phyloP scores from a whole-genome alignment of 177 flowering plant genomes.

The Tripterygium wilfordii region DNA sequence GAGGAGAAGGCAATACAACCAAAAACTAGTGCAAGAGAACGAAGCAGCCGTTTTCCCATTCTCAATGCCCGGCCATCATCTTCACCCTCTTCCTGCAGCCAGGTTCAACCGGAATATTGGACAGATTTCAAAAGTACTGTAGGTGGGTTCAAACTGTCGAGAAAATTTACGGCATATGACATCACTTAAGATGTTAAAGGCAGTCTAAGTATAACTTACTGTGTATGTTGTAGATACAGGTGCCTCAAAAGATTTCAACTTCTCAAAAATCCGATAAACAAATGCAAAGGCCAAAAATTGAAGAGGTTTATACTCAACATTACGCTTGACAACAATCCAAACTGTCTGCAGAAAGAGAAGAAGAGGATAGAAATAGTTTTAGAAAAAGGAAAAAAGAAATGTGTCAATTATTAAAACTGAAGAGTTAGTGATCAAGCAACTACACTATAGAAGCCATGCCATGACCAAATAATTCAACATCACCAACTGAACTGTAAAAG shows the following conservation, averaged over 20 bases:
- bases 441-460: too few species aligned
- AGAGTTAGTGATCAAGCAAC: too few species aligned
- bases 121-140: not conserved
- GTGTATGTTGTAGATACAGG: slow-evolving; percentile 59
- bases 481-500: too few species aligned
- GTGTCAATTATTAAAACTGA: too few species aligned
- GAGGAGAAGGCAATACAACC: slow-evolving; percentile 77
- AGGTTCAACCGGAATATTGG: slow-evolving; percentile 9
- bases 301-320: slow-evolving; percentile 86
- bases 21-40: slow-evolving; percentile 78
- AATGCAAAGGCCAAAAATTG: slow-evolving; percentile 79
- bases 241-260: slow-evolving; percentile 77
- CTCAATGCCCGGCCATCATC: slow-evolving; percentile 74
- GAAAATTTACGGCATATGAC: not conserved
- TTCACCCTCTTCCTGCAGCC: slow-evolving; percentile 90
- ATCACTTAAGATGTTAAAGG: not conserved
- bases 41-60: slow-evolving; percentile 88
- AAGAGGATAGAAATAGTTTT: not conserved
- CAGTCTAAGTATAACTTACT: slow-evolving; percentile 37
- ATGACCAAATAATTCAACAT: too few species aligned
- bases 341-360: slow-evolving; percentile 55
- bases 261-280: slow-evolving; percentile 92
- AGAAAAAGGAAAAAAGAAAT: not conserved
- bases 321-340: slow-evolving; percentile 65
- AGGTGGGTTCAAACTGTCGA: not conserved